Evolutionary conservation across 202 grass and related monocot species (phyloP), one percentile per base, ranked within the genome.

Genomic region (Saccharum hybrid): DNA sequence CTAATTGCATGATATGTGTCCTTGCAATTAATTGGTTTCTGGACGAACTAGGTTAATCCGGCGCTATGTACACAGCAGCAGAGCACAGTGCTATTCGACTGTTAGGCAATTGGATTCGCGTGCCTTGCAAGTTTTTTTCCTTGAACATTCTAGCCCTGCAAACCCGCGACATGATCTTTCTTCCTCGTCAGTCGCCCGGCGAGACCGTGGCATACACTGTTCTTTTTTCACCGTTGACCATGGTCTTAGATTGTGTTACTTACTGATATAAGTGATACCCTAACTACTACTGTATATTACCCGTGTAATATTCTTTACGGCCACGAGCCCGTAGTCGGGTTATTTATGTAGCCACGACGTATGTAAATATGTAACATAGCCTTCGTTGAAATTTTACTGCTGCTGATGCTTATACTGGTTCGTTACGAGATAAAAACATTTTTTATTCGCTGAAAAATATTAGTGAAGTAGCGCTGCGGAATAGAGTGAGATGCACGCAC

Each of bases 151-250:
- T 10, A 41, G 16, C 67, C 73, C 88, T 82, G 57, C 38, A 68
- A 78, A 62, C 40, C 75, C 59, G 88, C 54, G 26, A 23, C 88
- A 90, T 46, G 83, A 79, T 90, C 83, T 90, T 90, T 90, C 30
- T 76, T 66, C 77, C 19, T n/a, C 36, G 51, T 74, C 4, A n/a
- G 30, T 45, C 10, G 9, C 3, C 10, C 34, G 34, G 34, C 34
- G 22, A 62, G 9, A 62, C 52, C 52, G 7, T 57, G 51, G 51
- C 59, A 59, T 31, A 18, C 38, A 10, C 63, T 36, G 34, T 36
- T 36, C 34, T 36, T 36, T 36, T 7, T 60, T 30, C 8, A 2
- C 40, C 41, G n/a, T 19, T 49, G 66, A 2, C 8, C 9, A 8
- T n/a, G 6, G 51, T 0, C 49, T 19, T 6, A 36, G 1, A 54